phyloP scores from a whole-genome alignment of 805 yeast species.

The Metschnikowia orientalis region DNA sequence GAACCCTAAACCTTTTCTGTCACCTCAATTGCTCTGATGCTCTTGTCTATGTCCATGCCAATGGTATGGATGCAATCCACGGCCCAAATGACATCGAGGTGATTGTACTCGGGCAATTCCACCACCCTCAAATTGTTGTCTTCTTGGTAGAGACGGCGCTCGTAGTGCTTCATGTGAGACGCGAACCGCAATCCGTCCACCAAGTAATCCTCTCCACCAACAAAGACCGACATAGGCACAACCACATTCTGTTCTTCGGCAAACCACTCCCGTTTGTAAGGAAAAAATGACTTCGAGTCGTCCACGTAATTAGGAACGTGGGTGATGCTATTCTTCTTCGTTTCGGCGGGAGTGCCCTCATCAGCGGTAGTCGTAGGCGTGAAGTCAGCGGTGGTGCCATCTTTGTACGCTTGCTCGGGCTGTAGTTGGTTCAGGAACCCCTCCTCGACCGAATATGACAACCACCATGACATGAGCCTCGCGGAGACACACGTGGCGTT shows the following conservation, averaged over 20 bases:
- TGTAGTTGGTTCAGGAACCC: slow-evolving; percentile 39
- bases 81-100: slow-evolving; percentile 92
- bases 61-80: slow-evolving; percentile 63
- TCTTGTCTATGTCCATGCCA: slow-evolving; percentile 40
- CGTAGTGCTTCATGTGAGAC: slow-evolving; percentile 59
- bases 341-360: slow-evolving; percentile 11
- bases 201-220: slow-evolving; percentile 69
- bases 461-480: slow-evolving; percentile 91
- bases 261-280: slow-evolving; percentile 54
- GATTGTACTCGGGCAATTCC: slow-evolving; percentile 65
- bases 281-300: slow-evolving; percentile 48
- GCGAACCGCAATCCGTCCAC: slow-evolving; percentile 72
- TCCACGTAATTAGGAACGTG: slow-evolving; percentile 36
- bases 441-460: slow-evolving; percentile 38
- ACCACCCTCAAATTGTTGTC: slow-evolving; percentile 35
- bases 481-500: slow-evolving; percentile 82
- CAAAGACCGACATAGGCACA: slow-evolving; percentile 62
- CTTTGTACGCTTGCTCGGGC: slow-evolving; percentile 27
- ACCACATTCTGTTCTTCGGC: slow-evolving; percentile 15
- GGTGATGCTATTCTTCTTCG: slow-evolving; percentile 2
- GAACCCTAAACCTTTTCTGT: neutral
- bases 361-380: slow-evolving; percentile 21
- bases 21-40: slow-evolving; percentile 4
- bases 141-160: slow-evolving; percentile 38
- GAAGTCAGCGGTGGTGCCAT: slow-evolving; percentile 24